phyloP scores from a whole-genome alignment of 208 protist genomes.

The Trypanosoma brucei region DNA sequence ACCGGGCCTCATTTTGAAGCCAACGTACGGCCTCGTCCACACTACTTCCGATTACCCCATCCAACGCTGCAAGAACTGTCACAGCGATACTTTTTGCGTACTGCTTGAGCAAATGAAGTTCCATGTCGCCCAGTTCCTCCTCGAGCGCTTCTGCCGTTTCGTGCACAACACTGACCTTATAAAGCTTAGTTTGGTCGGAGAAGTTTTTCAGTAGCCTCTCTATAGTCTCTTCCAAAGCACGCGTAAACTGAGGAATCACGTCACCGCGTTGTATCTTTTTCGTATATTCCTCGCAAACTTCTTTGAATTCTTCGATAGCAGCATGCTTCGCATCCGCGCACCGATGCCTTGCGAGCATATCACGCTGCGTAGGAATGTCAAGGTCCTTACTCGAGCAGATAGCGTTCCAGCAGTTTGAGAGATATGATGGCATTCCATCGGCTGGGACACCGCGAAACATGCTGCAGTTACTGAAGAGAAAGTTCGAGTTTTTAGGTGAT shows the following conservation, averaged over 20 bases:
- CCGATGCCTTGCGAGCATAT: constrained; percentile 94
- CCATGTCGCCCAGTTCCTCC: constrained; percentile 39
- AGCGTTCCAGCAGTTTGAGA: constrained; percentile 88
- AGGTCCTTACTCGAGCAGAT: constrained; percentile 94
- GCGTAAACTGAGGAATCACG: constrained; percentile 50
- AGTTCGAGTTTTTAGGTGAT: constrained; percentile 32
- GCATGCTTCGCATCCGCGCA: constrained; percentile 86
- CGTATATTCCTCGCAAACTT: constrained; percentile 40
- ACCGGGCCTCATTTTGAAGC: constrained; percentile 49
- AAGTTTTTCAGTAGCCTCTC: constrained; percentile 38
- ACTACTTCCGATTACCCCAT: constrained; percentile 37
- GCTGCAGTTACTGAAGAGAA: constrained; percentile 54
- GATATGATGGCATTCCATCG: constrained; percentile 81
- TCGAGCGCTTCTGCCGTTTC: constrained; percentile 42
- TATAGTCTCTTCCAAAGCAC: constrained; percentile 56
- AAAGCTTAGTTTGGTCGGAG: constrained; percentile 57
- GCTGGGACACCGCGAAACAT: constrained; percentile 86
- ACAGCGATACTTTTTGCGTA: constrained; percentile 51
- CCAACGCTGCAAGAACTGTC: constrained; percentile 41
- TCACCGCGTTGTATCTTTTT: constrained; percentile 55
- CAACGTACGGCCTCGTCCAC: constrained; percentile 54
- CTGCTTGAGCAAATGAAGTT: constrained; percentile 45
- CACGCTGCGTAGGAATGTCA: constrained; percentile 94
- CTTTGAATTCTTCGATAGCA: constrained; percentile 46
- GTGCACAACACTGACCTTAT: constrained; percentile 43